Base-by-base conservation (phyloP, 2,329 filamentous ascomycete species). In the Alternaria ventricosa region DNA sequence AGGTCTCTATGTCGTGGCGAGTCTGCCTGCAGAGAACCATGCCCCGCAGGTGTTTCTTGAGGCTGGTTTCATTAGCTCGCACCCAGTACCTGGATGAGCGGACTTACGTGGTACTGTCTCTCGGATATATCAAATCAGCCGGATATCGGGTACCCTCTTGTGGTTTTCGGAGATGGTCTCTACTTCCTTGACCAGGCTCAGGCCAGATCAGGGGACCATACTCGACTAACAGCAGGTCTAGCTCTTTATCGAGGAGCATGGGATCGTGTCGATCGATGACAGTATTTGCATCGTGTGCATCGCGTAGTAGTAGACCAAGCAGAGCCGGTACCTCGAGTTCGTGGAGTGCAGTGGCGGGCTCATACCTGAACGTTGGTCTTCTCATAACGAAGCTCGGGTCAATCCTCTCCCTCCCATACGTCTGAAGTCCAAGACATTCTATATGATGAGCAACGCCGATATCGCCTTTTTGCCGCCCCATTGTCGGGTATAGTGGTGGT, bases 141-240 rank as follows among this genome's bases (percentile, higher is more conserved):
- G 41, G 6, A 47, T 72, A 68, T 5, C 18, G 41, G 8, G 50
- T 67, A 6, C 47, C 59, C 18, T 53, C 22, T n/a, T 53, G 8
- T n/a, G 66, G 64, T 12, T 61, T 28, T 10, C 56, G 56, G 18
- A 71, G 61, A 53, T 68, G 63, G 3, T 63, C 28, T 57, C 65
- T 57, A 5, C 53, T 45, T 13, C 60, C 61, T n/a, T 23, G 20
- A 27, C 53, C 58, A 25, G 53, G 54, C 3, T 30, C 20, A 11
- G 70, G 65, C 68, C 70, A 69, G 18, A 72, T 64, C 6, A 53
- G 43, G 18, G 69, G 66, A 22, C 66, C 68, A 4, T 60, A 59
- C n/a, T 64, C 36, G 5, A 22, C 22, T 8, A 71, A 50, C 12
- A 69, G 23, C 6, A 53, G 36, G 9, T 67, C 63, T 11, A 71